A percentile compares a stretch with the other conserved stretches of the same genome.
These are phyloP conservation scores for Agaricus sinodeliciosus DNA, from an alignment of 768 basidiomycete species.

Conservation along the genomic window DNA sequence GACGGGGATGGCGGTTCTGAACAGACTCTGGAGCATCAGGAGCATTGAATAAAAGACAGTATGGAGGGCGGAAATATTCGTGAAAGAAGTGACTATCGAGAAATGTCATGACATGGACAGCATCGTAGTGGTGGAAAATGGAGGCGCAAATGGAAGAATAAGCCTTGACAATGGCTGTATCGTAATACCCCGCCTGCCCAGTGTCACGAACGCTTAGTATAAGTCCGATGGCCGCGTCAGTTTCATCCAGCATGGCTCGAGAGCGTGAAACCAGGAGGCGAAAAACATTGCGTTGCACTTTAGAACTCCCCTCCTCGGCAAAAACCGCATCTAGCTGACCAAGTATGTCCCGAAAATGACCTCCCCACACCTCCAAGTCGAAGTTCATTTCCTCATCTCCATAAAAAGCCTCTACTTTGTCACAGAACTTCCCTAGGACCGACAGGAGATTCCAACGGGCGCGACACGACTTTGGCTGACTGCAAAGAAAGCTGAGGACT, in stretches of 20 bases:
- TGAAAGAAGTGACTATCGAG: constrained; percentile 2
- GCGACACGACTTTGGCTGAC: neutral
- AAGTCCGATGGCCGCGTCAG: constrained; percentile 1
- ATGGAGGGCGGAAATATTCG: constrained; percentile 10
- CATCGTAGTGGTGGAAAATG: constrained; percentile 4
- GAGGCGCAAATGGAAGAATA: constrained; percentile 2
- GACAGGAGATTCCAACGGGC: constrained; percentile 8
- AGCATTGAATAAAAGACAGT: constrained; percentile 1
- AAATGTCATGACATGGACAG: constrained; percentile 6
- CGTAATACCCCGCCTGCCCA: neutral
- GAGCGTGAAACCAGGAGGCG: neutral
- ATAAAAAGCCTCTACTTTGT: constrained; percentile 16
- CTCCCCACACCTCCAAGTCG: constrained; percentile 5
- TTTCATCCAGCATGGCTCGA: neutral
- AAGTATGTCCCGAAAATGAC: constrained; percentile 28
- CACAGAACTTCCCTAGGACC: constrained; percentile 19
- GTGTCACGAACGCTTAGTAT: neutral
- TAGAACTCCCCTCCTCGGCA: neutral
- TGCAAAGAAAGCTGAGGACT: constrained; percentile 22
- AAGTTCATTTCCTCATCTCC: neutral
- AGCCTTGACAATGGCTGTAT: neutral
- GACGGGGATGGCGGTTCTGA: constrained; percentile 15
- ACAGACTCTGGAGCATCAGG: neutral
- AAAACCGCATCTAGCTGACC: constrained; percentile 13
- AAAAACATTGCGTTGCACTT: neutral